Evolutionary conservation across 1,284 basidiomycete species (phyloP), one percentile per base, ranked within the genome.

Genomic region (Leccinum huronense): DNA sequence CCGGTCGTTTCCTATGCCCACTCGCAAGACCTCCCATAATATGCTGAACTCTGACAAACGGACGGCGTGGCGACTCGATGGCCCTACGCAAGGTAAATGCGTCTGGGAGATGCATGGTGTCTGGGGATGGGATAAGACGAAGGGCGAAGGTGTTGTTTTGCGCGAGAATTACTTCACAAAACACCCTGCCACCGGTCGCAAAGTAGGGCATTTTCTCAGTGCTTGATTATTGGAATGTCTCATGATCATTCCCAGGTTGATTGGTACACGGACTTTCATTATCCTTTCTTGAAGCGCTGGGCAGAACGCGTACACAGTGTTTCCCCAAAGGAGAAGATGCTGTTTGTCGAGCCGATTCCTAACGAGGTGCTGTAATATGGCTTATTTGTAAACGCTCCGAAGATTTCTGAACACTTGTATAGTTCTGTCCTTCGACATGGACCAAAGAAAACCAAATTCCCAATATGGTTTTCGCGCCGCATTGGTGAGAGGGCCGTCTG

Each of bases 91-190:
- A 54, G 91, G 89, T 14, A 74, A 81, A 65, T 98, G 95, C 72
- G 71, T 95, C 0, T 98, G 95, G 95, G 88, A 93, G 70, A 84
- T 89, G 78, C 95, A 98, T 70, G 94, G 93, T 13, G 93, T 98
- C 0, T 99, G 97, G 97, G 86, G 88, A 1, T 98, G 92, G 91
- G 90, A 95, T 71, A 80, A 78, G 10, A 79, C 81, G 30, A 91
- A 88, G 69, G 76, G 87, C 8, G 81, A 86, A 63, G 88, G 89
- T 0, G 87, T 97, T 1, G 87, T 93, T 0, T 79, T 98, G 56
- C 84, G 91, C 61, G 91, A 95, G 72, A 91, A 86, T 70, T 98
- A 98, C 76, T 99, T 99, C 71, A 78, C 81, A 23, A 86, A 86
- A 63, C 80, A 94, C 73, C 88, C 86, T 5, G 73, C 72, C 72